phyloP scores from a whole-genome alignment of 1,284 basidiomycete species.

The Malassezia obtusa region DNA sequence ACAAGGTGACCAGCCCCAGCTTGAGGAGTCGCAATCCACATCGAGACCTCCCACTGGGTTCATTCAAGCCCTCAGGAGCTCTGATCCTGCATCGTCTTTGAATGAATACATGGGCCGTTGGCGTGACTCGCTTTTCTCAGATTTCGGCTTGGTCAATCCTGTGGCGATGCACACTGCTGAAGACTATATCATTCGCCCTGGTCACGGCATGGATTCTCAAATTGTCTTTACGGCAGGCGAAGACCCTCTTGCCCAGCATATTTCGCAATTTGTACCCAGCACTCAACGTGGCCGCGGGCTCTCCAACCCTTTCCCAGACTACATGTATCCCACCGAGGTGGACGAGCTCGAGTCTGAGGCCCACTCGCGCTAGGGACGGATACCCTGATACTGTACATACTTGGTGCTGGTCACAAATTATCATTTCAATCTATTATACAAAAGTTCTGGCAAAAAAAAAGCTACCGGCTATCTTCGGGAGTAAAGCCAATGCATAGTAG shows the following conservation, averaged over 20 bases:
- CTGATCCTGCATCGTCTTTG: background rate
- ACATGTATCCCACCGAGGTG: background rate
- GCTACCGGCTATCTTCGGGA: background rate
- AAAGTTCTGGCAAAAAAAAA: too few relatives aligned
- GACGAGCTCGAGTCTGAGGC: background rate
- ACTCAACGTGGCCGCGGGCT: background rate
- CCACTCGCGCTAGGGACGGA: background rate
- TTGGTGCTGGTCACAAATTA: too few relatives aligned
- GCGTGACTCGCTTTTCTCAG: background rate
- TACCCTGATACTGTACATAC: too few relatives aligned
- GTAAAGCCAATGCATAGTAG: conserved; percentile 53
- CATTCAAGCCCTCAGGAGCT: background rate
- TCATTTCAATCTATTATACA: too few relatives aligned
- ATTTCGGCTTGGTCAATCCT: background rate
- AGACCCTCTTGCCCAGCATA: background rate
- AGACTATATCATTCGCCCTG: conserved; percentile 8
- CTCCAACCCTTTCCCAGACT: background rate
- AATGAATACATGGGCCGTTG: background rate
- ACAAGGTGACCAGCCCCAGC: background rate
- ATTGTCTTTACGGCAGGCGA: background rate
- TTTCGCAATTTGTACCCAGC: background rate
- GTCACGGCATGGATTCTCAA: background rate
- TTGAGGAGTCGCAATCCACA: background rate
- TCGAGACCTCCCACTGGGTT: background rate
- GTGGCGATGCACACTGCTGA: conserved; percentile 1